Conservation (phyloP, 2,329 filamentous ascomycete genomes). For the Colletotrichum navitas region DNA sequence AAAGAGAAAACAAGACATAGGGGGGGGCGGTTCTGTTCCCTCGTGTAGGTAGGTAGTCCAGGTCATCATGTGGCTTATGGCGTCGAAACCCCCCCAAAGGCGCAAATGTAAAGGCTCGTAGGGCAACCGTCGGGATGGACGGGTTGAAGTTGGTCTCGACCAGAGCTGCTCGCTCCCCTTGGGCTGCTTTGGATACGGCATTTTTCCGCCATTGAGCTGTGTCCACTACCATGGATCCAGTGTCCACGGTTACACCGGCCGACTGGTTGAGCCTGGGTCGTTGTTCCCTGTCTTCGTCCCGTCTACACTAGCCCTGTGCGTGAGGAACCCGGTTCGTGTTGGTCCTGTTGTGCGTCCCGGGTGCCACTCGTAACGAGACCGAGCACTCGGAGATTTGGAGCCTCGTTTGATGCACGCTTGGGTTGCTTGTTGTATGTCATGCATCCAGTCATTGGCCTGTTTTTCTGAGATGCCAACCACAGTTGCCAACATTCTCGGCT, state of each 20-base stretch:
- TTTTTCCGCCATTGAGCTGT: constrained; percentile 19
- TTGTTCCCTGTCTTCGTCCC: constrained; percentile 13
- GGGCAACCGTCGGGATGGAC: constrained; percentile 19
- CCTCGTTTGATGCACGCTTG: constrained; percentile 7
- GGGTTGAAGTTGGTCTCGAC: constrained; percentile 22
- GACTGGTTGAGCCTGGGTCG: constrained; percentile 33
- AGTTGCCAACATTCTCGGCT: background rate
- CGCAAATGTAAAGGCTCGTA: constrained; percentile 10
- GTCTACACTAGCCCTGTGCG: constrained; percentile 4
- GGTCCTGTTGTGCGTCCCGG: background rate
- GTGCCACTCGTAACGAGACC: background rate
- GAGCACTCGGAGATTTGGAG: background rate
- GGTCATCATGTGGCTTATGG: constrained; percentile 5
- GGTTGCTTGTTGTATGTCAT: constrained; percentile 1
- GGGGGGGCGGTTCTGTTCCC: background rate
- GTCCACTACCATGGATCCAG: constrained; percentile 25
- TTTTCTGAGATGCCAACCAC: background rate
- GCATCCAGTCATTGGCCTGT: background rate
- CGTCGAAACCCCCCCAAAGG: background rate
- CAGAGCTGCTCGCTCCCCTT: constrained; percentile 15
- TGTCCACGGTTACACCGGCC: constrained; percentile 36
- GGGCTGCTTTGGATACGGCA: constrained; percentile 14
- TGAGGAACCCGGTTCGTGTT: background rate
- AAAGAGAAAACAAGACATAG: too few relatives aligned
- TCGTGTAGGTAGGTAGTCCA: background rate